Evolutionary conservation across 2,329 filamentous ascomycete genomes (phyloP).

Genomic region (Magnaporthiopsis incrustans): DNA sequence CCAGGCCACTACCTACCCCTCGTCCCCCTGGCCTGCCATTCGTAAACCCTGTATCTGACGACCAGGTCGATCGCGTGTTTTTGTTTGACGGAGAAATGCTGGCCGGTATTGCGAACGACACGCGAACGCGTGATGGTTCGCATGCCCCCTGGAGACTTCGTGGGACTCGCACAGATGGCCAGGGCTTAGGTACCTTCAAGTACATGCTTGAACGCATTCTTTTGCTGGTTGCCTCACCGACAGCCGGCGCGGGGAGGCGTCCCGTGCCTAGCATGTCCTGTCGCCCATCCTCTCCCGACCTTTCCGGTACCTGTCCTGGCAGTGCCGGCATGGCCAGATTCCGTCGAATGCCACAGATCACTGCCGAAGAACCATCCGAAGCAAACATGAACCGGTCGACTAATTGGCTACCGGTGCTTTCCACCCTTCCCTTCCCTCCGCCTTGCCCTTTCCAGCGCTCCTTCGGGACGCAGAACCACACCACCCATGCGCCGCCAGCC

Average conservation of each 20-base stretch:
- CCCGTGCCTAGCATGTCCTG: too few relatives aligned
- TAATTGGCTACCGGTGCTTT: too few relatives aligned
- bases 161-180: neutral
- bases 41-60: neutral
- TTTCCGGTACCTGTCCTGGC: too few relatives aligned
- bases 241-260: too few relatives aligned
- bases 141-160: too few relatives aligned
- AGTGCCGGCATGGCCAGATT: neutral
- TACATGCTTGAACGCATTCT: neutral
- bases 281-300: neutral
- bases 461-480: neutral
- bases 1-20: neutral
- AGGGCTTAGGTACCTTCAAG: too few relatives aligned
- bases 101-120: neutral
- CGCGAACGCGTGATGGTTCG: too few relatives aligned
- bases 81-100: neutral
- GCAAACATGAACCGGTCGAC: neutral
- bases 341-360: neutral
- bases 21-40: too few relatives aligned
- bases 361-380: too few relatives aligned
- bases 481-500: too few relatives aligned
- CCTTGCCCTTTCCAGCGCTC: neutral
- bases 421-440: neutral
- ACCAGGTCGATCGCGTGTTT: neutral
- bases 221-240: neutral